Base-by-base conservation (phyloP, 1,284 basidiomycete species). In the Puccinia hordei region DNA sequence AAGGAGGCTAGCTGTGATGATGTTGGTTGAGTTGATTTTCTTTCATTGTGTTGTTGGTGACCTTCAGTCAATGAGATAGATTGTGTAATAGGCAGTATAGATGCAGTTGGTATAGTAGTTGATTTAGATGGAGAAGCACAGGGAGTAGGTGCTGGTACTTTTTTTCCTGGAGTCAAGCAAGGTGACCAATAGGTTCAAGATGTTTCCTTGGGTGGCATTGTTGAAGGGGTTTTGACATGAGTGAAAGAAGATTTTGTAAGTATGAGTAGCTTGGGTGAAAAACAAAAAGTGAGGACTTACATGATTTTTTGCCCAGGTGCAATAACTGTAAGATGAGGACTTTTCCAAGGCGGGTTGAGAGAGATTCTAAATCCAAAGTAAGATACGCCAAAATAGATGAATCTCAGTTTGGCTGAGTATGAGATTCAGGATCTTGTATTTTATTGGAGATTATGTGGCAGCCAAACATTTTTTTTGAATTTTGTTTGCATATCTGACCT, bases 191-290 rank as follows among this genome's bases (percentile, higher is more conserved):
- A 19, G 15, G 63, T 15, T 44, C 44, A 2, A 15, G 63, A 66
- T 33, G 8, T n/a, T n/a, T 17, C 63, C 44, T 46, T 66, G 8
- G 63, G 63, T 12, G 63, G 63, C 35, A 66, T 66, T n/a, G n/a
- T 41, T n/a, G n/a, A 5, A 24, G 9, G 15, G 3, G 10, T 38
- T 6, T 22, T 22, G 12, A n/a, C n/a, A n/a, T 57, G 55, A 57
- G 61, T 17, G 38, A 27, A 66, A 61, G 22, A 44, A 44, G 6
- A n/a, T n/a, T 66, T 41, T n/a, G 38, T 33, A 13, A n/a, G 27
- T 27, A 33, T 27, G 9, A 13, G 30, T 9, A 15, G 33, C 3
- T n/a, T n/a, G n/a, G n/a, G 10, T 33, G 13, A 27, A 6, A 35
- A 44, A 44, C 3, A n/a, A n/a, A 44, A 44, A 46, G n/a, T 66